Percentiles rank a stretch among this genome's conserved stretches.
phyloP scores from a whole-genome alignment of 345 rosid species.

The Ailanthus altissimus region DNA sequence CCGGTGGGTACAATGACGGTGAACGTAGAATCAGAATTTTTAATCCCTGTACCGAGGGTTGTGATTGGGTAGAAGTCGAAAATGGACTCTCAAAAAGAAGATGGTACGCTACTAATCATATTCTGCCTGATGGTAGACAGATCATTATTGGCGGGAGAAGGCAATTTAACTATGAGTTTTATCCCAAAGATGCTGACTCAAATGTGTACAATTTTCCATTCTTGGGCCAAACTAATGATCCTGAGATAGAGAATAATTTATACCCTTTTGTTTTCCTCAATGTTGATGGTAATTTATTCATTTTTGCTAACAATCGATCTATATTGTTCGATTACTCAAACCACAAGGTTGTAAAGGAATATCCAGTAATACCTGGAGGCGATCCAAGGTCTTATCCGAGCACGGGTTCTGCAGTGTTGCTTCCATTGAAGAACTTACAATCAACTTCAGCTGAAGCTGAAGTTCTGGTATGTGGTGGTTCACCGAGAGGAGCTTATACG shows the following conservation, averaged over 20 bases:
- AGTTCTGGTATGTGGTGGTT: slow-evolving; percentile 82
- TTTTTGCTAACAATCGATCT: slow-evolving; percentile 75
- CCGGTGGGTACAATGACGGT: slow-evolving; percentile 61
- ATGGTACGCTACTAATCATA: slow-evolving; percentile 79
- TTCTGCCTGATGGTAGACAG: slow-evolving; percentile 65
- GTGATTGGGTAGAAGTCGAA: slow-evolving; percentile 68
- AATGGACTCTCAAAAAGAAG: slow-evolving; percentile 50
- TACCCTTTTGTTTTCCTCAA: slow-evolving; percentile 73
- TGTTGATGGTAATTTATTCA: slow-evolving; percentile 64
- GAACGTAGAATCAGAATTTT: slow-evolving; percentile 54
- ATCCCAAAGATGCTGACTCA: slow-evolving; percentile 46
- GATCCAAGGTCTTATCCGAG: slow-evolving; percentile 83
- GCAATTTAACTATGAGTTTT: slow-evolving; percentile 70
- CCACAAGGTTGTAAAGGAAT: slow-evolving; percentile 53
- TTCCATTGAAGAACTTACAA: slow-evolving; percentile 64
- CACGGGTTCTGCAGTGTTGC: slow-evolving; percentile 76
- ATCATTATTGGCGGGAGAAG: slow-evolving; percentile 67
- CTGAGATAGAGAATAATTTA: slow-evolving; percentile 58
- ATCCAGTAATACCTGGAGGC: slow-evolving; percentile 63
- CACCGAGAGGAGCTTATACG: slow-evolving; percentile 57
- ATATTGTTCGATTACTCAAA: slow-evolving; percentile 52
- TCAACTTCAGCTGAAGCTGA: slow-evolving; percentile 41
- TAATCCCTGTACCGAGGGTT: slow-evolving; percentile 33
- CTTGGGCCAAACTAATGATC: slow-evolving; percentile 58
- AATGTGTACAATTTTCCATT: slow-evolving; percentile 46